Percentiles rank a stretch among this genome's conserved stretches.
phyloP scores from a whole-genome alignment of 2,329 filamentous ascomycete genomes.

The Fusarium sp. region DNA sequence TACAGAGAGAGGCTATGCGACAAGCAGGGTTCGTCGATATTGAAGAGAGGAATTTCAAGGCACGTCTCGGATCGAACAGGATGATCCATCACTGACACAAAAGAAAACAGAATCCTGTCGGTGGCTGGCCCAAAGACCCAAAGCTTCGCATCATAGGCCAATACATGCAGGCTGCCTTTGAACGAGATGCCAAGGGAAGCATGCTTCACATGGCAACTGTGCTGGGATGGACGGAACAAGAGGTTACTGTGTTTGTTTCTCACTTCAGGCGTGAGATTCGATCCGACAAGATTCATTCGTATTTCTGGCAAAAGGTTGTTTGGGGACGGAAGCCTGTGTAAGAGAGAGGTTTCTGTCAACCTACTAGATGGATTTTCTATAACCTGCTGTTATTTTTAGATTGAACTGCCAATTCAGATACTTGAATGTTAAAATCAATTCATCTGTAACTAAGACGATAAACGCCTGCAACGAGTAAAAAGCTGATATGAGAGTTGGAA shows the following conservation, averaged over 20 bases:
- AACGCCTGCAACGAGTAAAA: slow-evolving; percentile 54
- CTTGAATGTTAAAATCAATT: slow-evolving; percentile 18
- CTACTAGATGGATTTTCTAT: too few species aligned
- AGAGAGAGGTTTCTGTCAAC: too few species aligned
- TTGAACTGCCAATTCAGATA: too few species aligned
- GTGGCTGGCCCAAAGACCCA: slow-evolving; percentile 14
- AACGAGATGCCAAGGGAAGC: not conserved
- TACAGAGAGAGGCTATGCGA: slow-evolving; percentile 5
- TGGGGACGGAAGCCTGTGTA: slow-evolving; percentile 4
- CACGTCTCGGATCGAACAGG: accelerated
- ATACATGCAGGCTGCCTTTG: not conserved
- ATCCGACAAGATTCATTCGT: slow-evolving; percentile 10
- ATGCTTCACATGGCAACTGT: slow-evolving; percentile 4
- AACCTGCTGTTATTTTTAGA: too few species aligned
- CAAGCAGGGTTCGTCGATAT: slow-evolving; percentile 2
- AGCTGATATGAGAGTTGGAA: slow-evolving; percentile 54
- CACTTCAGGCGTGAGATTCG: slow-evolving; percentile 3
- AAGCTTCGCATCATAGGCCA: not conserved
- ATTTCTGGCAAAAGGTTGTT: slow-evolving; percentile 8
- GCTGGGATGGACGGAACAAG: not conserved
- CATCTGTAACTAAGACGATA: slow-evolving; percentile 49
- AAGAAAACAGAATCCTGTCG: not conserved
- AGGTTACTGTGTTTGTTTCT: not conserved
- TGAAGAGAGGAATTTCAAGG: slow-evolving; percentile 1
- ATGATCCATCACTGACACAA: not conserved